phyloP scores from a whole-genome alignment of 2,329 filamentous ascomycete species.

The Cladosporium oxysporum region DNA sequence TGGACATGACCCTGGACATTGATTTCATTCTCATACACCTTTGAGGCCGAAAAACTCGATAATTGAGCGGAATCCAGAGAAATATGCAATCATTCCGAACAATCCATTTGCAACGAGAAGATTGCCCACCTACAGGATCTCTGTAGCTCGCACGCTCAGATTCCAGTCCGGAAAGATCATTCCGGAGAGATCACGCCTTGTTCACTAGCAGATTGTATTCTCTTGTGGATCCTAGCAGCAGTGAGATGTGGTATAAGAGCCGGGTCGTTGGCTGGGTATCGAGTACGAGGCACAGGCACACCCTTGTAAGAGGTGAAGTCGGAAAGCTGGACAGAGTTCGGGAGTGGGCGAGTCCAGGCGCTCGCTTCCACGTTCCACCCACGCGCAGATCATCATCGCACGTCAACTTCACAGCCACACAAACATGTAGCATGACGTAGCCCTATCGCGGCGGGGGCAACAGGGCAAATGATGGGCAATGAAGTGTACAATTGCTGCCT shows the following conservation, averaged over 20 bases:
- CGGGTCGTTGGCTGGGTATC: neutral
- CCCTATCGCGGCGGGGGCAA: conserved; percentile 3
- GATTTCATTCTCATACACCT: neutral
- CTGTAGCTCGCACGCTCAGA: neutral
- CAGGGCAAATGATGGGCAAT: neutral
- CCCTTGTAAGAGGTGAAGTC: neutral
- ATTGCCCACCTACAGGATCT: neutral
- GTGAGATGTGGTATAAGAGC: neutral
- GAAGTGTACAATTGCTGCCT: neutral
- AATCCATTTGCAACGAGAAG: neutral
- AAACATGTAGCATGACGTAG: conserved; percentile 8
- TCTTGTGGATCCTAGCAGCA: neutral
- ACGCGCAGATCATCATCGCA: conserved; percentile 9
- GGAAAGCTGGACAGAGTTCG: conserved; percentile 10
- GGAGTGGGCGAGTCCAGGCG: neutral
- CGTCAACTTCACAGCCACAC: conserved; percentile 3
- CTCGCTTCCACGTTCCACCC: neutral
- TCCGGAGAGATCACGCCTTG: neutral
- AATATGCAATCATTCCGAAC: neutral
- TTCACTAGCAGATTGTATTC: neutral
- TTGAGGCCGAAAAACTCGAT: neutral
- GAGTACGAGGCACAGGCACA: neutral
- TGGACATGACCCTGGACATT: neutral
- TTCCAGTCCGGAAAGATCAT: neutral
- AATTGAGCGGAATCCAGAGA: neutral